Evolutionary conservation across 306 rosid genomes (phyloP).

Genomic region (Pueraria montana): DNA sequence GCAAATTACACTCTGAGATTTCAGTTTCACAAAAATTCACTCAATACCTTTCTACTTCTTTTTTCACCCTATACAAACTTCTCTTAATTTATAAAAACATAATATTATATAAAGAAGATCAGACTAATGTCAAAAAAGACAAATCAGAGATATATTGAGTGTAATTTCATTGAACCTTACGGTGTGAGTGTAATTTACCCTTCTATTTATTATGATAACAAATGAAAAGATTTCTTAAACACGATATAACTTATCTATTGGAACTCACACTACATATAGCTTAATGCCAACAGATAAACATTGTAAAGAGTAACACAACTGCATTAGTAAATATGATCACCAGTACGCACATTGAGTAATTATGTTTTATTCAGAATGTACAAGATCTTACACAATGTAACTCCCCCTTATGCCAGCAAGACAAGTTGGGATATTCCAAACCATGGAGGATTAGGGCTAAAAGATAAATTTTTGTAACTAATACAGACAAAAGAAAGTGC

Average conservation of each 20-base stretch:
- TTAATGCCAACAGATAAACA: slow-evolving; percentile 23
- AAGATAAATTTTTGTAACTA: slow-evolving; percentile 1
- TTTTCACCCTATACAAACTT: background rate
- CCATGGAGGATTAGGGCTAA: slow-evolving; percentile 3
- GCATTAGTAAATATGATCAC: slow-evolving; percentile 26
- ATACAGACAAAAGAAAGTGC: background rate
- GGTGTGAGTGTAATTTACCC: background rate
- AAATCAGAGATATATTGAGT: background rate
- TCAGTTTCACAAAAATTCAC: background rate
- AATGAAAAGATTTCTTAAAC: background rate
- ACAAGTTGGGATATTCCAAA: slow-evolving; percentile 26
- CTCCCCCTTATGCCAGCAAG: background rate
- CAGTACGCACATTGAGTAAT: slow-evolving; percentile 1
- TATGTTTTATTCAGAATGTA: slow-evolving; percentile 26
- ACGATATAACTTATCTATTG: background rate
- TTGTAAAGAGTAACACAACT: slow-evolving; percentile 3
- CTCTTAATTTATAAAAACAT: background rate
- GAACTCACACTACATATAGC: background rate
- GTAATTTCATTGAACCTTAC: background rate
- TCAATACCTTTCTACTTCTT: background rate
- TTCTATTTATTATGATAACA: background rate
- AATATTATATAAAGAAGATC: background rate
- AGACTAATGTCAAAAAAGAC: background rate
- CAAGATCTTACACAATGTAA: slow-evolving; percentile 11
- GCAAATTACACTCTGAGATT: background rate